Evolutionary conservation across 2,329 filamentous ascomycete genomes (phyloP).

Genomic region (Phialemoniopsis sp.): DNA sequence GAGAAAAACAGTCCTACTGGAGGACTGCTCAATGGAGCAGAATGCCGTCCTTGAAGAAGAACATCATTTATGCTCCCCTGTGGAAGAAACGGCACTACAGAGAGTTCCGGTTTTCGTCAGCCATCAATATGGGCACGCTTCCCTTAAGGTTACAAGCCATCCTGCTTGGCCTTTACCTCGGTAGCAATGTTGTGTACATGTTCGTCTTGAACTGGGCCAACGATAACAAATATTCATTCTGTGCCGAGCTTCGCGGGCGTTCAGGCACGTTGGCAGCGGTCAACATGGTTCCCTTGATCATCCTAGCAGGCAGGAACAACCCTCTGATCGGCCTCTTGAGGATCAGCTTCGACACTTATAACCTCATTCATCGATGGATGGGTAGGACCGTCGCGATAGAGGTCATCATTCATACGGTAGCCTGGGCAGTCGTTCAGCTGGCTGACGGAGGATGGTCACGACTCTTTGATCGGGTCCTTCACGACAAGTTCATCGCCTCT

Average conservation of each 20-base stretch:
- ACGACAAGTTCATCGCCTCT: conserved; percentile 60
- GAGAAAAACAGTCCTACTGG: conserved; percentile 56
- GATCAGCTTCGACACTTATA: conserved; percentile 96
- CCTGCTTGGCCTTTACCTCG: conserved; percentile 51
- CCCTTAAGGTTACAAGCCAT: conserved; percentile 61
- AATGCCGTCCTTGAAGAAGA: conserved; percentile 60
- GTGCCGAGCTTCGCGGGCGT: conserved; percentile 81
- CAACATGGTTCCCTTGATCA: conserved; percentile 88
- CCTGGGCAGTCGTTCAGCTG: conserved; percentile 71
- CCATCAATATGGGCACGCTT: conserved; percentile 52
- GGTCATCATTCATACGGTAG: conserved; percentile 63
- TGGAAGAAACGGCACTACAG: conserved; percentile 62
- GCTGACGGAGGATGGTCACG: conserved; percentile 60
- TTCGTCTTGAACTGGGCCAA: conserved; percentile 56
- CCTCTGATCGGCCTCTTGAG: conserved; percentile 76
- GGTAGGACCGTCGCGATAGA: conserved; percentile 70
- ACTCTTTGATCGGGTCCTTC: conserved; percentile 47
- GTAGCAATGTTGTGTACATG: conserved; percentile 61
- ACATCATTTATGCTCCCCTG: conserved; percentile 60
- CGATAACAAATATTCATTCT: conserved; percentile 56
- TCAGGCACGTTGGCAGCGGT: conserved; percentile 79
- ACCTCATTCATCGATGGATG: conserved; percentile 81
- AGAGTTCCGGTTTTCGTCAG: conserved; percentile 38
- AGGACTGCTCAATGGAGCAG: conserved; percentile 51
- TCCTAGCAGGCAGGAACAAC: conserved; percentile 91